phyloP scores from a whole-genome alignment of 2,329 filamentous ascomycete genomes.

The Colletotrichum lentis region DNA sequence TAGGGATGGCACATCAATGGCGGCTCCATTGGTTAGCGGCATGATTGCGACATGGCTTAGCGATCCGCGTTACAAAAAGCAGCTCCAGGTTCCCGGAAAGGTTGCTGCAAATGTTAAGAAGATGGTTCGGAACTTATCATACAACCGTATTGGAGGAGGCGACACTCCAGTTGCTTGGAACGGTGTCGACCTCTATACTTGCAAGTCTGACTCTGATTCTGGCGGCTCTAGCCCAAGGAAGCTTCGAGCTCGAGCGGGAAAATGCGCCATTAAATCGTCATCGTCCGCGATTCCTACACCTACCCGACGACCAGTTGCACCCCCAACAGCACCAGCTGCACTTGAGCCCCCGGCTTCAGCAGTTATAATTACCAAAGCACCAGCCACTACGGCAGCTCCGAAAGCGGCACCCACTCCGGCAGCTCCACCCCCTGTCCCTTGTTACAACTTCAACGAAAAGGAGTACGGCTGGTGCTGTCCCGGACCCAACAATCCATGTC shows the following conservation, averaged over 20 bases:
- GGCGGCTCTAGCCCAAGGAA: no score
- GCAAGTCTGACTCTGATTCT: not conserved
- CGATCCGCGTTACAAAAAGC: not conserved
- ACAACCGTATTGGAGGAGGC: not conserved
- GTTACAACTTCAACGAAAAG: not conserved
- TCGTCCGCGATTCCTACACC: not conserved
- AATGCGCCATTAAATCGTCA: not conserved
- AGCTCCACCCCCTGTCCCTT: not conserved
- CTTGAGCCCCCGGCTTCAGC: not conserved
- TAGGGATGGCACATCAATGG: not conserved
- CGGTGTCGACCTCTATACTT: not conserved
- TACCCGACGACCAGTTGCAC: not conserved
- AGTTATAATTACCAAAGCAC: no score
- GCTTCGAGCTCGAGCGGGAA: not conserved
- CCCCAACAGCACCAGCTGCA: not conserved
- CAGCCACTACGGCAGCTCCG: no score
- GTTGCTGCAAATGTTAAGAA: not conserved
- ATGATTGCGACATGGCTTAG: not conserved
- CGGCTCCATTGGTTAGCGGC: not conserved
- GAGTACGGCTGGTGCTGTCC: constrained; percentile 5
- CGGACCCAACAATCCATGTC: accelerated
- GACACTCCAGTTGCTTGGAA: not conserved
- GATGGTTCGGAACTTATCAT: not conserved
- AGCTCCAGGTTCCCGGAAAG: not conserved
- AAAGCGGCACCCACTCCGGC: not conserved